phyloP scores from a whole-genome alignment of 768 basidiomycete genomes.

The Termitomyces bulborhizus region DNA sequence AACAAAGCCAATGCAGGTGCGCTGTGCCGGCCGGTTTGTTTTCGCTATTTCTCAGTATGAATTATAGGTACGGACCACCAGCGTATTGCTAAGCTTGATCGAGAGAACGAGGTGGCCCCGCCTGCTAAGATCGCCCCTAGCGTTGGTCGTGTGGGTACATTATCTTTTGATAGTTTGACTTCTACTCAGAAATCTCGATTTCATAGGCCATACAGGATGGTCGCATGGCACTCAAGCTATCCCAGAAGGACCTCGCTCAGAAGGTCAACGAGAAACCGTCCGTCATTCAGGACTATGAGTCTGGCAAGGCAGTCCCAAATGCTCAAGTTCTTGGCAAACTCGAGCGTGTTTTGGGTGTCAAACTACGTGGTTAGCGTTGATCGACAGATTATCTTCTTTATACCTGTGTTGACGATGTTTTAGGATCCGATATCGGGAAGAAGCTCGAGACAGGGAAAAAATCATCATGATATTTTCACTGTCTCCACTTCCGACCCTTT shows the following conservation, averaged over 20 bases:
- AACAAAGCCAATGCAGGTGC: conserved; percentile 78
- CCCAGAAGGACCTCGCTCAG: conserved; percentile 90
- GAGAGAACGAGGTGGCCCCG: conserved; percentile 93
- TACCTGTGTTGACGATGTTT: not conserved
- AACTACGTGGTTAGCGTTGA: conserved; percentile 68
- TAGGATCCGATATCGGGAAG: conserved; percentile 81
- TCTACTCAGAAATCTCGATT: conserved; percentile 7
- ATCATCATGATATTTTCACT: conserved; percentile 39
- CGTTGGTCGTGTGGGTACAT: conserved; percentile 60
- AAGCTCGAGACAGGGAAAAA: conserved; percentile 77
- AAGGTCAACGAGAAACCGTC: conserved; percentile 93
- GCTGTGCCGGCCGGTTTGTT: conserved; percentile 10
- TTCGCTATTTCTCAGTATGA: not conserved
- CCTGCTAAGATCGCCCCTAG: conserved; percentile 71
- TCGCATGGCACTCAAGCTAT: conserved; percentile 69
- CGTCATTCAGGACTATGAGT: conserved; percentile 84
- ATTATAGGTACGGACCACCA: conserved; percentile 83
- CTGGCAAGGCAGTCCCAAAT: conserved; percentile 82
- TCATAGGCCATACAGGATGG: conserved; percentile 73
- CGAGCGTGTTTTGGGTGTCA: conserved; percentile 80
- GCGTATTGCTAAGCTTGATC: conserved; percentile 87
- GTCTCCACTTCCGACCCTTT: conserved; percentile 24
- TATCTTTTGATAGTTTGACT: not conserved
- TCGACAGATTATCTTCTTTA: not conserved
- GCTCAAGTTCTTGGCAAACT: conserved; percentile 84